Evolutionary conservation across 345 rosid species (phyloP), one percentile per base, ranked within the genome.

Genomic region (Microcos paniculata): DNA sequence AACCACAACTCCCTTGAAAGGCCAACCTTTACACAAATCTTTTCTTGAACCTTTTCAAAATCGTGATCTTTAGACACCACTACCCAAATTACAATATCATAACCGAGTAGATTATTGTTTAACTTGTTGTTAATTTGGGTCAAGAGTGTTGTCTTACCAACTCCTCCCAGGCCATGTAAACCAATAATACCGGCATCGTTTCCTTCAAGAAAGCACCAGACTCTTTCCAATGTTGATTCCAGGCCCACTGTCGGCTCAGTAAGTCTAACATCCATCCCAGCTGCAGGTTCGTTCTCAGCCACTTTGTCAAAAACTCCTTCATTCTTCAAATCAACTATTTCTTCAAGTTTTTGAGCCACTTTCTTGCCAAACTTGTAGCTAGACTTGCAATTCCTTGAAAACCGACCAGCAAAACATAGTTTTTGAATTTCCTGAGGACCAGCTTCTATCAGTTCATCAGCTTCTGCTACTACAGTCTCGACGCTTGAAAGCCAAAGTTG

Each of bases 401-500:
- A 58, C 16, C 8, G 69, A 0, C 68, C 69, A 1, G 38, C 61
- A 45, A 70, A 68, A 16, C 64, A 72, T 62, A 30, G 4, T 62
- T 65, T 77, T 19, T 76, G 59, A 75, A 66, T 74, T 56, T 42
- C 10, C 8, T 42, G 8, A 67, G 26, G 78, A 80, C 24, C 8
- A 12, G 51, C 30, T 67, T 21, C 6, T 11, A 64, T 4, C 77
- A 79, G 28, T 79, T 73, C 78, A 70, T 80, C 40, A 35, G 6
- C 85, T 61, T 82, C 82, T 51, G 74, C 76, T 77, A 73, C 64
- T 0, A 72, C 28, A 48, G 42, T 33, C 26, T 82, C 76, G n/a
- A 80, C 75, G 70, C 80, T 80, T 63, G 78, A 79, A 55, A 82
- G 78, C 85, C 85, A 82, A 0, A 74, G 74, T 9, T 79, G 70